Base-by-base conservation (phyloP, 2,329 filamentous ascomycete species). In the Fusarium sublunatum region DNA sequence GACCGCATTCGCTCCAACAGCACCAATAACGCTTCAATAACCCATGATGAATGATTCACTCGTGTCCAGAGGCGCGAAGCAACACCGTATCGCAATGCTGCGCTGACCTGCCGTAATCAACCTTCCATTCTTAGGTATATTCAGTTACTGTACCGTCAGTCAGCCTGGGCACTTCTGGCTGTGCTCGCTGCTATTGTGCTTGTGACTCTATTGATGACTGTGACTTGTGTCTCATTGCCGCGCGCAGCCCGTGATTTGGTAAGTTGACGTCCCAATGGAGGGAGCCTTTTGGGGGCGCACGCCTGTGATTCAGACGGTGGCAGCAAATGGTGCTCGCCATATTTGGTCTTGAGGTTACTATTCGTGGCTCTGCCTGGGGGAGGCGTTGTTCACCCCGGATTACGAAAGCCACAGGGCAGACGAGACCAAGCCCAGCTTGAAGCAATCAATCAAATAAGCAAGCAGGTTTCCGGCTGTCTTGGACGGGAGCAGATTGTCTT, bases 151-250 rank as follows among this genome's bases (percentile, higher is more conserved):
- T 40, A 6, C 28, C 10, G 31, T 12, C 31, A 32, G 42, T 29
- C 54, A 59, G 57, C 54, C 58, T 40, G 31, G 55, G 44, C 44
- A 53, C 31, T 52, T 38, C 53, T 45, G 36, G 56, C 58, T 62
- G 50, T 56, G 56, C 50, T 39, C 12, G 22, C 26, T 25, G 44
- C 35, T 29, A 22, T 35, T 25, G n/a, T 49, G 59, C 58, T 61
- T 61, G 58, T 61, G 57, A 61, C 50, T 63, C 36, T 34, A 28
- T 38, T 63, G 58, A 63, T 64, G 60, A 60, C 54, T 60, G 59
- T 55, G 60, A 58, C 48, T 51, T 58, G 57, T 51, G 57, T 52
- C 44, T 43, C 51, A 34, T 52, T 52, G 44, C 51, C 57, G 58
- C 51, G 28, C 51, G 44, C 57, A 57, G 58, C 44, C 57, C 51